Evolutionary conservation across 108 stramenopile genomes (phyloP).

Genomic region (Cyclotella cryptica): DNA sequence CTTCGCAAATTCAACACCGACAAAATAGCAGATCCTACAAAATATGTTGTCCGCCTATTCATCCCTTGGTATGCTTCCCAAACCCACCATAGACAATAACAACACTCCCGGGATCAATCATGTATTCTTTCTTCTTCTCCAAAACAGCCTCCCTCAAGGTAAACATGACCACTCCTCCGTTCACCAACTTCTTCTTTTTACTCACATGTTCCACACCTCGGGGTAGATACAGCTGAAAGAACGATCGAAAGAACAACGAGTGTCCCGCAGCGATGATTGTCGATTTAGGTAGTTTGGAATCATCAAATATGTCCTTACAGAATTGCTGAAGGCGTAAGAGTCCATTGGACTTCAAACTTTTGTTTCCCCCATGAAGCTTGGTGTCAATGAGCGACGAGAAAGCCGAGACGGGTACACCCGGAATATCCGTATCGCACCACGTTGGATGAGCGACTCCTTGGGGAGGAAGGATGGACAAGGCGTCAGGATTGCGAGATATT

Average conservation of each 20-base stretch:
- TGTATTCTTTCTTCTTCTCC: constrained; percentile 60
- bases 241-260: constrained; percentile 87
- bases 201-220: constrained; percentile 60
- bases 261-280: constrained; percentile 86
- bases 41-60: background rate
- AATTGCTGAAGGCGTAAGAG: constrained; percentile 78
- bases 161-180: constrained; percentile 84
- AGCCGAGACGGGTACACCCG: constrained; percentile 28
- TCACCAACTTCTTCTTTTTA: constrained; percentile 89
- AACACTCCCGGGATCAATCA: constrained; percentile 82
- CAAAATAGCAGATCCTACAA: background rate
- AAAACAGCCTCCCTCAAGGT: constrained; percentile 75
- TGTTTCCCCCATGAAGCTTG: constrained; percentile 82
- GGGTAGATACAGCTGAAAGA: constrained; percentile 87
- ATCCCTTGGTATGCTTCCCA: constrained; percentile 60
- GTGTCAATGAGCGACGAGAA: constrained; percentile 69
- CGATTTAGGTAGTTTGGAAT: constrained; percentile 51
- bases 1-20: background rate
- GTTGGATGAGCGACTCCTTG: constrained; percentile 52
- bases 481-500: constrained; percentile 89
- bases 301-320: constrained; percentile 69
- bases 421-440: constrained; percentile 66
- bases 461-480: constrained; percentile 79
- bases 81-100: constrained; percentile 88
- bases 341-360: constrained; percentile 75